Evolutionary conservation across 352 stramenopile species (phyloP).

Genomic region (Thalassiosira hispida): DNA sequence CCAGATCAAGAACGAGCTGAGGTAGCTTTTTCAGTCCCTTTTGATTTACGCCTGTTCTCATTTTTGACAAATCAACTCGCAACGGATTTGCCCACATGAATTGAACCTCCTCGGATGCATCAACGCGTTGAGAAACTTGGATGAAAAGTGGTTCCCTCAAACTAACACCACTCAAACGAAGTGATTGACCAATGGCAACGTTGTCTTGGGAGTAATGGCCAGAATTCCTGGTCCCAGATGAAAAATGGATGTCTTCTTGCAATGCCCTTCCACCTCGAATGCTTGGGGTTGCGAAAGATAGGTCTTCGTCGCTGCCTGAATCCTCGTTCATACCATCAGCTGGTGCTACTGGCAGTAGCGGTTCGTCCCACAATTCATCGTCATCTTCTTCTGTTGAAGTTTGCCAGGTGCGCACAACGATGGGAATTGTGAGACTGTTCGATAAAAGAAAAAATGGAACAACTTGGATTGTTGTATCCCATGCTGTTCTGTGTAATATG

Average conservation of each 20-base stretch:
- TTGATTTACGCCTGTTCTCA: conserved; percentile 45
- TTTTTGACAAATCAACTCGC: conserved; percentile 36
- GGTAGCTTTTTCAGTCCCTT: conserved; percentile 24
- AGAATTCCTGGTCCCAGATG: conserved; percentile 2
- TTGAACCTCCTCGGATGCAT: background rate
- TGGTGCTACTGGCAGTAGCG: conserved; percentile 3
- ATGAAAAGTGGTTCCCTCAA: conserved; percentile 55
- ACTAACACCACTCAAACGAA: conserved; percentile 63
- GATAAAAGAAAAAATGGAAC: conserved; percentile 59
- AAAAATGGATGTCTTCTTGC: conserved; percentile 39
- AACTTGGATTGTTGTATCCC: conserved; percentile 49
- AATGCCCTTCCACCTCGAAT: conserved; percentile 32
- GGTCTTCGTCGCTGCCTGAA: conserved; percentile 49
- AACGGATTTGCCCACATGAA: conserved; percentile 49
- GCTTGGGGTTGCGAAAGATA: conserved; percentile 31
- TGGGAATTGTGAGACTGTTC: conserved; percentile 56
- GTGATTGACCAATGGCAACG: conserved; percentile 43
- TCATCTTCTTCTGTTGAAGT: conserved; percentile 42
- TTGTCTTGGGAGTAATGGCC: conserved; percentile 23
- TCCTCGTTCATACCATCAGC: conserved; percentile 18
- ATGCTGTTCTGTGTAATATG: conserved; percentile 34
- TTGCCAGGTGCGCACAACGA: conserved; percentile 48
- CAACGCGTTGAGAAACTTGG: conserved; percentile 51
- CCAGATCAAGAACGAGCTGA: conserved; percentile 38
- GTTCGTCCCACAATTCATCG: conserved; percentile 43